Evolutionary conservation across 352 stramenopile genomes (phyloP), one percentile per base, ranked within the genome.

Genomic region (Globisporangium nagaii): DNA sequence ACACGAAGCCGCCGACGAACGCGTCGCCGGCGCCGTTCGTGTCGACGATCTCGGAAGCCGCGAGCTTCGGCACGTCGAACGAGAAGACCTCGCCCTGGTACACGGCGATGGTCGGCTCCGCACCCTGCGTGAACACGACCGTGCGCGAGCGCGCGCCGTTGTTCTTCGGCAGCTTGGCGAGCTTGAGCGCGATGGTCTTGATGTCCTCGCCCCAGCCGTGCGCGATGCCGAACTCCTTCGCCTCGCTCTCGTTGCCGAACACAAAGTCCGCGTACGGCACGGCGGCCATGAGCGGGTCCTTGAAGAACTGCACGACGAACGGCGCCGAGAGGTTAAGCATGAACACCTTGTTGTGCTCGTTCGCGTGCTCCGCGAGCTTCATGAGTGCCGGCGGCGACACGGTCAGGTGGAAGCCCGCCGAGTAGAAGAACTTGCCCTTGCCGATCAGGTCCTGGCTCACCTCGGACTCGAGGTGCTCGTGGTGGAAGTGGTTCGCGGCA

Each of bases 171-270:
- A 98, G 71, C 53, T 84, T 79, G 20, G 93, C 79, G 53, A 98
- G 80, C 57, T 96, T 95, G 24, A 99, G 70, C 19, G 97, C 97
- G 65, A 99, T 89, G 54, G 82, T 69, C 35, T 77, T 58, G 46
- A 98, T 52, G 65, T 97, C 82, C 30, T 89, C 77, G 35, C 90
- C 90, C 88, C 92, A 98, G 59, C 71, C 80, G 53, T 97, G 73
- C 49, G 86, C 82, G 53, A 96, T 86, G 47, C 86, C 93, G 67
- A 98, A 98, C n/a, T 95, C 83, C 46, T 81, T 88, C 40, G 97
- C 97, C 72, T 99, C 97, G 68, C 75, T 98, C 77, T 99, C 97
- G 69, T 99, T 99, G 40, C 93, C 96, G 65, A 99, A 99, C 30
- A 99, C 83, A 70, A 96, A 99, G 77, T 99, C 97, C 40, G 94